Base-by-base conservation (phyloP, 2,329 filamentous ascomycete species). In the Juglanconis sp. region DNA sequence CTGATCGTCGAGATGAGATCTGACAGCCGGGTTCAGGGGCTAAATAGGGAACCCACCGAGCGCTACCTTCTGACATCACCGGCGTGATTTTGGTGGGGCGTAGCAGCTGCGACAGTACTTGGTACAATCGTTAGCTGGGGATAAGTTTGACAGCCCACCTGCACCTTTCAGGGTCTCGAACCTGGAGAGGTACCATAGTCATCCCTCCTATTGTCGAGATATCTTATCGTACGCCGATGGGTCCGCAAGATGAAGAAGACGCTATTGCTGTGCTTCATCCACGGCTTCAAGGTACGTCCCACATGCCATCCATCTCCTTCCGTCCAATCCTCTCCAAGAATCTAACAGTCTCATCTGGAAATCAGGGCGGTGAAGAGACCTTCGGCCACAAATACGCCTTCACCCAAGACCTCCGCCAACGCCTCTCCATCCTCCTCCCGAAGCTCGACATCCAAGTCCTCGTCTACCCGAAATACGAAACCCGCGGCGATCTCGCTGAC, bases 381-480 rank as follows among this genome's bases (percentile, higher is more conserved):
- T 95, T 95, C 74, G 86, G 87, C 54, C 77, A 81, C 56, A 75
- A 79, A 61, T 82, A 83, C 65, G 76, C 79, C 68, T 94, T 94
- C 72, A 88, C 90, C n/a, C 81, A 86, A 64, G 85, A 93, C 70
- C 80, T 95, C 49, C 83, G 85, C 55, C 79, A 81, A 24, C 79
- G 88, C 38, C 77, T 94, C 13, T 81, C 84, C 62, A 78, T 82
- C 70, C 82, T 84, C 11, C 81, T 94, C 24, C 90, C 90, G 53
- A 87, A 87, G 64, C 74, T 93, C 66, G 79, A 87, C 58, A 82
- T 95, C 59, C 78, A 83, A 57, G 80, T 85, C 38, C 76, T 90
- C 53, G 84, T 89, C n/a, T 95, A 94, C 71, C 91, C 91, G 38
- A 86, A 85, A 66, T 95, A 88, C 72, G 90, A 94, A 74, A 95